Conservation (phyloP, 208 protist species). For the Wallacemonas sp. region DNA sequence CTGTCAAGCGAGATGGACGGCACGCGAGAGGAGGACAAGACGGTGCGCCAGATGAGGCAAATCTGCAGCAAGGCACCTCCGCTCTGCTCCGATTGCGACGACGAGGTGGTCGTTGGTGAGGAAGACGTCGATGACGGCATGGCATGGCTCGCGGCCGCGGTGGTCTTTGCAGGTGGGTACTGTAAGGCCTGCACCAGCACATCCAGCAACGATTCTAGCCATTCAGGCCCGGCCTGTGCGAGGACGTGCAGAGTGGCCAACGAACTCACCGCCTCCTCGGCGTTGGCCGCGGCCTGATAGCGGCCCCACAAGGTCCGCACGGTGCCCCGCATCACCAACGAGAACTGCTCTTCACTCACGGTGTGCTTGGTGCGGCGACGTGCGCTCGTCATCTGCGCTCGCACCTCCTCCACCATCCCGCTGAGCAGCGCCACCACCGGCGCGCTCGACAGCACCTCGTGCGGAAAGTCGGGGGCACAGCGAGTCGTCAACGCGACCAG, state of each 20-base stretch:
- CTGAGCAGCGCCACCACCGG: constrained; percentile 62
- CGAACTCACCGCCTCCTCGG: constrained; percentile 43
- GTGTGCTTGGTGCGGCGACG: constrained; percentile 20
- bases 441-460: constrained; percentile 50
- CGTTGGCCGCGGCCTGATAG: constrained; percentile 38
- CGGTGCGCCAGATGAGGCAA: constrained; percentile 42
- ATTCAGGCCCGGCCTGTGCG: constrained; percentile 42
- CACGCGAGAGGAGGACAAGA: constrained; percentile 44
- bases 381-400: constrained; percentile 14
- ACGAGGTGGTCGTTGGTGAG: constrained; percentile 1
- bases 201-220: constrained; percentile 66
- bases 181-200: constrained; percentile 47
- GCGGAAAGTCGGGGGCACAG: constrained; percentile 47
- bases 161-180: constrained; percentile 23
- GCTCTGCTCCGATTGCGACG: constrained; percentile 16
- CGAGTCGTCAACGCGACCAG: constrained; percentile 46
- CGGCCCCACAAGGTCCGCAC: constrained; percentile 64
- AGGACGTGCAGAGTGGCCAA: constrained; percentile 61
- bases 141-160: neutral
- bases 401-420: constrained; percentile 38
- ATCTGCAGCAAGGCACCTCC: constrained; percentile 56
- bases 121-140: neutral
- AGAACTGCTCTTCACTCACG: constrained; percentile 42
- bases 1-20: constrained; percentile 63
- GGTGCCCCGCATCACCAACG: constrained; percentile 51